Base-by-base conservation (phyloP, 305 asterid species). In the Coffea humblotiana region DNA sequence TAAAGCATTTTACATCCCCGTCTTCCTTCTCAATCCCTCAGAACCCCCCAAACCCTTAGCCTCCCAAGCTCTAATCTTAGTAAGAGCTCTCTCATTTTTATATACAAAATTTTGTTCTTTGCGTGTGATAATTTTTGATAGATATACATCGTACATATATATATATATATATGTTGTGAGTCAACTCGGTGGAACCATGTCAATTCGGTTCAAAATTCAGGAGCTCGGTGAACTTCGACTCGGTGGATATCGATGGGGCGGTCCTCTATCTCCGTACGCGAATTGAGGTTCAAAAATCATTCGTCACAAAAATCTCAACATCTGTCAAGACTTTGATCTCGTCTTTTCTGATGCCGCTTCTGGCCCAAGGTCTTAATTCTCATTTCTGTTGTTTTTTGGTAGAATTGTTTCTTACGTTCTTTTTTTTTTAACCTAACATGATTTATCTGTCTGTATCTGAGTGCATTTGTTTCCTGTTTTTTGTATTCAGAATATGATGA, bases 401-500 rank as follows among this genome's bases (percentile, higher is more conserved):
- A 52, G 11, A 40, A 5, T 29, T 9, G 32, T 8, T 43, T 70
- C 71, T 23, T 12, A 5, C 16, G 72, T 25, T 64, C 32, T 15
- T 71, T 67, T 52, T 25, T 43, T 65, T 71, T 61, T 35, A 15
- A 52, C 5, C 72, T 54, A 65, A 27, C 2, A 29, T 32, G 3
- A 32, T 15, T 51, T 18, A 23, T 67, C 49, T 68, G 45, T n/a
- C 47, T 74, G 75, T 7, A n/a, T 71, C 25, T 65, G 18, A 37
- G 0, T 72, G 52, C 74, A 56, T 68, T 82, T 73, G 61, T 2
- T 25, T 61, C 2, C 69, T 2, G 25, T 67, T 65, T 65, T 52
- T 51, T 79, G 51, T 71, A 58, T 70, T 72, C 84, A 93, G 99
- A 88, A 83, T 92, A 84, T 82, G 81, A 83, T 81, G 92, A 89